Conservation (phyloP, 345 rosid genomes). For the Heritiera fomes region DNA sequence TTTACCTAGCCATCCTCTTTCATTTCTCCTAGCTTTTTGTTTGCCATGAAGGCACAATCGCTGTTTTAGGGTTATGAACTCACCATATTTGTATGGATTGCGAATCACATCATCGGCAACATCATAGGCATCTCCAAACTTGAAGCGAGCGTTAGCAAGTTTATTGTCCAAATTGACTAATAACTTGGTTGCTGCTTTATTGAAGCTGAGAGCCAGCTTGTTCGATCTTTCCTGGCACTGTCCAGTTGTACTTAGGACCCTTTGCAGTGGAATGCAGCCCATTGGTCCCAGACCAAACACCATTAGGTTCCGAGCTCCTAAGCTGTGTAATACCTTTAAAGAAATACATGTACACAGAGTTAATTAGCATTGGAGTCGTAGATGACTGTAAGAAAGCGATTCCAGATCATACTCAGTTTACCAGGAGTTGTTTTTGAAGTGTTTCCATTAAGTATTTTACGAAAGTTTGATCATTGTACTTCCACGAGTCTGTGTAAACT, state of each 20-base stretch:
- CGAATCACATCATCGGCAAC: slow-evolving; percentile 68
- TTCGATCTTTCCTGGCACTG: slow-evolving; percentile 72
- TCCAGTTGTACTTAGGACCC: slow-evolving; percentile 70
- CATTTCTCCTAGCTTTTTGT: too few species aligned
- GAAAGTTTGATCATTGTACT: slow-evolving; percentile 70
- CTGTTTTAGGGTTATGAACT: not conserved
- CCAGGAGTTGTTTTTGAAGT: slow-evolving; percentile 66
- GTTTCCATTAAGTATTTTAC: slow-evolving; percentile 66
- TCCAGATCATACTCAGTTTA: slow-evolving; percentile 16
- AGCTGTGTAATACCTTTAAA: slow-evolving; percentile 53
- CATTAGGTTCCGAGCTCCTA: slow-evolving; percentile 78
- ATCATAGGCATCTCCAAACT: slow-evolving; percentile 87
- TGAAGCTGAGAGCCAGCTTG: slow-evolving; percentile 66
- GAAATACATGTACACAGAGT: not conserved
- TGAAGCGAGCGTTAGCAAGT: slow-evolving; percentile 56
- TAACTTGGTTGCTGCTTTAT: slow-evolving; percentile 52
- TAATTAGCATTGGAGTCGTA: not conserved
- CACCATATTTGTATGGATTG: slow-evolving; percentile 73
- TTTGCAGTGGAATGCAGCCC: slow-evolving; percentile 97
- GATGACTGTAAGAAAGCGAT: not conserved
- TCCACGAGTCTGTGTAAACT: slow-evolving; percentile 81
- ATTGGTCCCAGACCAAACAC: slow-evolving; percentile 93
- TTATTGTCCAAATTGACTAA: slow-evolving; percentile 38
- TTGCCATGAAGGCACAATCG: not conserved
- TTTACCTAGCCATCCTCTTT: too few species aligned